A percentile compares a stretch with the other conserved stretches of the same genome.
phyloP scores from a whole-genome alignment of 768 basidiomycete species.

The Amanita muscaria region DNA sequence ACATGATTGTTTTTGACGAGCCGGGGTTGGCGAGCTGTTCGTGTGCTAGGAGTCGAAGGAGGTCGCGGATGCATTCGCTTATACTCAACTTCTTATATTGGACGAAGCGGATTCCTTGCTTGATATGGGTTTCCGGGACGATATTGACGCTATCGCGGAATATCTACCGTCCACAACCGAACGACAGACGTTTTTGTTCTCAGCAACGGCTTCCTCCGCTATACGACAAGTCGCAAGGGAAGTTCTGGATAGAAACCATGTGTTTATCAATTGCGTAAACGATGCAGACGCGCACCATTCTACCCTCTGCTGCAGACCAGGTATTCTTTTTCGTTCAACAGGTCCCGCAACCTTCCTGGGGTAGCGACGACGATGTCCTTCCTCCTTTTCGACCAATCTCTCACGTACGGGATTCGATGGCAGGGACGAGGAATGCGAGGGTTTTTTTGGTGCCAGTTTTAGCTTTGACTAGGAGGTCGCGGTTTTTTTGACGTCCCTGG shows the following conservation, averaged over 20 bases:
- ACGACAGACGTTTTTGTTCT: conserved; percentile 90
- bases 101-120: conserved; percentile 91
- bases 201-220: conserved; percentile 69
- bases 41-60: conserved; percentile 67
- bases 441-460: conserved; percentile 89
- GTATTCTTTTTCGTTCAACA: conserved; percentile 71
- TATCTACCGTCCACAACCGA: conserved; percentile 51
- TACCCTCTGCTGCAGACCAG: conserved; percentile 57
- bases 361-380: conserved; percentile 85
- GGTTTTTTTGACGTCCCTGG: no score
- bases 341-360: conserved; percentile 75
- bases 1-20: conserved; percentile 70
- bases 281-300: conserved; percentile 54
- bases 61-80: conserved; percentile 42
- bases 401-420: conserved; percentile 72
- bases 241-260: conserved; percentile 50
- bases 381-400: conserved; percentile 50
- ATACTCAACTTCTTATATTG: conserved; percentile 63
- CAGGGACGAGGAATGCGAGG: conserved; percentile 78
- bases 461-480: conserved; percentile 80
- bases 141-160: conserved; percentile 64
- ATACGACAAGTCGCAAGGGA: conserved; percentile 64
- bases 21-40: conserved; percentile 72
- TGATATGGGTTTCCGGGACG: conserved; percentile 87
- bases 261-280: conserved; percentile 66